Conservation (phyloP, 2,329 filamentous ascomycete species). For the Arthrobotrys pseudoclavata region DNA sequence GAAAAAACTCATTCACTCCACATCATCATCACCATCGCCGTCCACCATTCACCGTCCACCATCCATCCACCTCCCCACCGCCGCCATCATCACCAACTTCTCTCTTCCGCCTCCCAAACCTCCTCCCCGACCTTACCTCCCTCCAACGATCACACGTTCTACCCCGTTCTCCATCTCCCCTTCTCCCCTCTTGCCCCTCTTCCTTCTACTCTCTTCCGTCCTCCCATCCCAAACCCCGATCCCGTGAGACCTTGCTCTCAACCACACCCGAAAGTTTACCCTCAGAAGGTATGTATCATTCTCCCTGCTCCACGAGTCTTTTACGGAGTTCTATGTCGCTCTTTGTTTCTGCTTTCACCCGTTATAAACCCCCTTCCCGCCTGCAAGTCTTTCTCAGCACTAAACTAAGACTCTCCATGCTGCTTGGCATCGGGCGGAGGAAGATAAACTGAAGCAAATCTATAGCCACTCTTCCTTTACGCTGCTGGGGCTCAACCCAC, state of each 20-base stretch:
- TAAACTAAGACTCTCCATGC: neutral
- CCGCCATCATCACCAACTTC: constrained; percentile 60
- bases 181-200: constrained; percentile 11
- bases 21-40: constrained; percentile 60
- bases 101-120: constrained; percentile 60
- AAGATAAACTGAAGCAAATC: neutral
- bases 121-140: neutral
- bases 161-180: constrained; percentile 38
- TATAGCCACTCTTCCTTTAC: neutral
- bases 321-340: neutral
- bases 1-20: constrained; percentile 42
- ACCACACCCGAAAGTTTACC: constrained; percentile 58
- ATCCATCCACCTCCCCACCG: constrained; percentile 1
- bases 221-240: constrained; percentile 46
- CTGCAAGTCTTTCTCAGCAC: neutral
- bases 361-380: neutral
- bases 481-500: neutral
- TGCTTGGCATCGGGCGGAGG: neutral
- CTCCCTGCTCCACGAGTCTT: neutral
- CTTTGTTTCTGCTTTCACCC: neutral
- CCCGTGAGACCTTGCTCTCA: constrained; percentile 27
- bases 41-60: neutral
- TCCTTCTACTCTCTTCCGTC: constrained; percentile 51
- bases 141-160: constrained; percentile 4
- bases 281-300: constrained; percentile 62